Evolutionary conservation across 306 rosid genomes (phyloP).

Genomic region (Pterocarpus macrocarpus): DNA sequence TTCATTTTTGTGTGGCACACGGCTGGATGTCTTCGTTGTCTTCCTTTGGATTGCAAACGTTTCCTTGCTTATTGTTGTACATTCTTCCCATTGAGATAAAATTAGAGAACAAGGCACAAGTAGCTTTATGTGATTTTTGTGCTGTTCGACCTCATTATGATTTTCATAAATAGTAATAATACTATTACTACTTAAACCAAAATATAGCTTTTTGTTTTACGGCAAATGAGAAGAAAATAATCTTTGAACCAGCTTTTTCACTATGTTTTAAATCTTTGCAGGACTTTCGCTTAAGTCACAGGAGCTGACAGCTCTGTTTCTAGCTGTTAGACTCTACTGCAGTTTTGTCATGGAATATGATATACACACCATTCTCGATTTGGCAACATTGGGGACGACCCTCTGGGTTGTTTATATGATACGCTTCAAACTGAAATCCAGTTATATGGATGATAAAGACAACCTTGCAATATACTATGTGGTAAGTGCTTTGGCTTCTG

Average conservation of each 20-base stretch:
- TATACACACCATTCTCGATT: conserved; percentile 78
- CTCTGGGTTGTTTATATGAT: conserved; percentile 84
- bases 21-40: not conserved
- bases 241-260: not conserved
- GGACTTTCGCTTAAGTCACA: conserved; percentile 86
- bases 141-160: not conserved
- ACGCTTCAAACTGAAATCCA: conserved; percentile 67
- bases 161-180: not conserved
- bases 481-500: conserved; percentile 52
- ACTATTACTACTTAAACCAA: not conserved
- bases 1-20: not conserved
- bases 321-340: conserved; percentile 77
- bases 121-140: not conserved
- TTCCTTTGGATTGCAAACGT: conserved; percentile 6
- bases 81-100: conserved; percentile 16
- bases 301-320: conserved; percentile 79
- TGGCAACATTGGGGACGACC: conserved; percentile 74
- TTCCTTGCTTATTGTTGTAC: not conserved
- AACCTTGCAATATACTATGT: conserved; percentile 68
- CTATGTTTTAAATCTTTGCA: conserved; percentile 40
- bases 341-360: conserved; percentile 89
- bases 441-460: conserved; percentile 76
- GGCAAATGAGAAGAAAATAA: not conserved
- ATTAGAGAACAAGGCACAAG: not conserved
- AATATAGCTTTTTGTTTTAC: not conserved